phyloP scores from a whole-genome alignment of 305 asterid species.

The Fraxinus sp. region DNA sequence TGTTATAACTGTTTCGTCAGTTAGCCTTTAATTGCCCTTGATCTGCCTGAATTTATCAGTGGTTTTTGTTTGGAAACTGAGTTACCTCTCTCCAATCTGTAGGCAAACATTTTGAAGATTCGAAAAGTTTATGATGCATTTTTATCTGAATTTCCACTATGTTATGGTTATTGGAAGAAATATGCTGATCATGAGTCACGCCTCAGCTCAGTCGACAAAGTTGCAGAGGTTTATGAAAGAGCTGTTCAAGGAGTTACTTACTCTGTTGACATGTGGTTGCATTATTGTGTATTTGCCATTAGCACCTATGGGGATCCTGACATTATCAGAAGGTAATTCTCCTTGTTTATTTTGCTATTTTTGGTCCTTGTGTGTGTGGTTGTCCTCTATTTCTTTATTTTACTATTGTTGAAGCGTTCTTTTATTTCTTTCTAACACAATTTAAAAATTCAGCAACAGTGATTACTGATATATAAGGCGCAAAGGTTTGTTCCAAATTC shows the following conservation, averaged over 20 bases:
- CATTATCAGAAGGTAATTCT: conserved; percentile 75
- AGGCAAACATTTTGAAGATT: conserved; percentile 80
- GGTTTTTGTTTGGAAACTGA: neutral
- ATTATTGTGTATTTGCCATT: conserved; percentile 83
- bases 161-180: conserved; percentile 99
- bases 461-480: conserved; percentile 58
- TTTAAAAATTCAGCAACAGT: conserved; percentile 63
- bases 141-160: conserved; percentile 87
- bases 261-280: conserved; percentile 99
- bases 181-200: conserved; percentile 98
- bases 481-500: conserved; percentile 64
- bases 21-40: neutral
- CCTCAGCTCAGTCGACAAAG: conserved; percentile 78
- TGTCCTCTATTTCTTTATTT: conserved; percentile 33
- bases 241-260: conserved; percentile 97
- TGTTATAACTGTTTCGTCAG: neutral
- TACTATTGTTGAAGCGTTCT: conserved; percentile 41
- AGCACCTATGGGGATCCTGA: conserved; percentile 88
- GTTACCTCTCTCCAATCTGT: conserved; percentile 14
- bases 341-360: conserved; percentile 19
- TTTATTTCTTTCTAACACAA: conserved; percentile 57
- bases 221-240: conserved; percentile 90
- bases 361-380: conserved; percentile 25
- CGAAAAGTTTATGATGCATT: conserved; percentile 87
- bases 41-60: neutral